These are phyloP conservation scores for Glomus cerebriforme DNA, from an alignment of 192 early-diverging fungal genomes.

Conservation along the genomic window DNA sequence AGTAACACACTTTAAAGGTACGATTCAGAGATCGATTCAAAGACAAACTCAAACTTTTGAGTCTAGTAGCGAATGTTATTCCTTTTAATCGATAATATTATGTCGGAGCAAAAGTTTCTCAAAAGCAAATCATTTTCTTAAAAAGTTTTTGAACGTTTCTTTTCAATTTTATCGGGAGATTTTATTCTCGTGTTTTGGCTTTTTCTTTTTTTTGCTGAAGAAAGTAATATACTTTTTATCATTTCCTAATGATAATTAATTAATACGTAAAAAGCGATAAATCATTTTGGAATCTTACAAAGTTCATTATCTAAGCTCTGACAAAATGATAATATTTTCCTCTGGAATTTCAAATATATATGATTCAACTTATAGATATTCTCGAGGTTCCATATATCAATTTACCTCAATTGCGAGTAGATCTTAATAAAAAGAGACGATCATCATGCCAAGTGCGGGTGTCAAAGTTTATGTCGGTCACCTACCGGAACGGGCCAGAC, in stretches of 20 bases:
- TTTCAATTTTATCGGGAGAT: too few species aligned
- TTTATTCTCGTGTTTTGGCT: too few species aligned
- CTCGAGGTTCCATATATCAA: conserved; percentile 14
- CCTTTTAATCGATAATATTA: too few species aligned
- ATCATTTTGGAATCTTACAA: background rate
- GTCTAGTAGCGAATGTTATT: background rate
- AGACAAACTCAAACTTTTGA: background rate
- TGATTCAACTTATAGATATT: conserved; percentile 1
- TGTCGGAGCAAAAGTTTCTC: background rate
- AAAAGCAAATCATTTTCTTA: background rate
- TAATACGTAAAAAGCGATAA: too few species aligned
- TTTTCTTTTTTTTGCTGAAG: too few species aligned
- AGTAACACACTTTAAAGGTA: background rate
- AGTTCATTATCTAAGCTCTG: background rate
- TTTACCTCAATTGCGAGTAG: conserved; percentile 1
- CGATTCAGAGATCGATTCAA: background rate
- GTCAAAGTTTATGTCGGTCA: conserved; percentile 36
- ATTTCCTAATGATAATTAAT: too few species aligned
- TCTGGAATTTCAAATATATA: conserved; percentile 7
- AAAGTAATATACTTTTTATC: too few species aligned
- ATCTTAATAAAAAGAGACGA: background rate
- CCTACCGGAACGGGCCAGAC: conserved; percentile 34
- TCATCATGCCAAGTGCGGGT: conserved; percentile 14
- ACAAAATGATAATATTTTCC: background rate
- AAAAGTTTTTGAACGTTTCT: too few species aligned